Conservation (phyloP, 2,329 filamentous ascomycete species). For the Hymenoscyphus albidus region DNA sequence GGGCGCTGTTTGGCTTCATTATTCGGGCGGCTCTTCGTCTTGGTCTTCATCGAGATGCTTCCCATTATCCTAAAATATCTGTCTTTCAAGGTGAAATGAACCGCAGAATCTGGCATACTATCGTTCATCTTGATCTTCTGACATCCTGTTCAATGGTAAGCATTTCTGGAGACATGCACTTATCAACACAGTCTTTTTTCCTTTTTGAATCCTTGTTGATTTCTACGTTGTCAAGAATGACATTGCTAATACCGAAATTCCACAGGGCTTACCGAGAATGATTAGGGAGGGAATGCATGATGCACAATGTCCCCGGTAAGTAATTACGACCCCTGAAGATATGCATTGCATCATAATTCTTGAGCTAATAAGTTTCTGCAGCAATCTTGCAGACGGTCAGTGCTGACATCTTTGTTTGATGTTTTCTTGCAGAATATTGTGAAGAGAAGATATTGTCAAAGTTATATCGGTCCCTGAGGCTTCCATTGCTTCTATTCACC, state of each 20-base stretch:
- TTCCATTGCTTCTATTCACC: not conserved
- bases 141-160: constrained; percentile 57
- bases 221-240: no score
- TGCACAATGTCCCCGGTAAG: constrained; percentile 46
- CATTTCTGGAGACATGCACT: no score
- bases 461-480: not conserved
- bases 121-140: constrained; percentile 56
- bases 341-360: no score
- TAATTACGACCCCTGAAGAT: no score
- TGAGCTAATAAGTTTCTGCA: constrained; percentile 14
- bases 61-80: constrained; percentile 44
- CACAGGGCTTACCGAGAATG: constrained; percentile 59
- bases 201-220: no score
- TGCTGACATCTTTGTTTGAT: not conserved
- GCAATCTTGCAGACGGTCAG: constrained; percentile 55
- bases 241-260: no score
- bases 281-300: constrained; percentile 60
- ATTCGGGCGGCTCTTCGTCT: constrained; percentile 54
- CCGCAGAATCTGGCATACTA: constrained; percentile 52
- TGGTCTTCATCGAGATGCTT: constrained; percentile 55
- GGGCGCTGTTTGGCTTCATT: constrained; percentile 48
- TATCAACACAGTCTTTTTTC: no score
- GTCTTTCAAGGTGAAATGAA: constrained; percentile 59
- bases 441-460: not conserved
- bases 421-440: not conserved